Evolutionary conservation across 2,329 filamentous ascomycete species (phyloP).

Genomic region (Ceratocystis ficicola): DNA sequence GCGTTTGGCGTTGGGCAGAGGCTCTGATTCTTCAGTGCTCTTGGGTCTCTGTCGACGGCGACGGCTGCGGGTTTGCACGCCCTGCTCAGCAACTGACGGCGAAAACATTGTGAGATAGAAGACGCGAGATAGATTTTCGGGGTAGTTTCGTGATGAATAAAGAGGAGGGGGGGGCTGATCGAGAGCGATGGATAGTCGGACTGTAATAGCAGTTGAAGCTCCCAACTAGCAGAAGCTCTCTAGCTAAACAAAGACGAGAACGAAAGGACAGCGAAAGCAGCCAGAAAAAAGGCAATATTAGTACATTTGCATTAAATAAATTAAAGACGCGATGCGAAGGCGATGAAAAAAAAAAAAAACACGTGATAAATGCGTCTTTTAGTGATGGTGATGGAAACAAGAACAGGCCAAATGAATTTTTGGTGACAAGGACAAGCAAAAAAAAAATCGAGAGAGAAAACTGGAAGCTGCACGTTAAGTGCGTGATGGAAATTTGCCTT

Average conservation of each 20-base stretch:
- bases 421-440: constrained; percentile 1
- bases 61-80: constrained; percentile 36
- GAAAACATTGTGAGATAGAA: constrained; percentile 42
- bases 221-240: constrained; percentile 12
- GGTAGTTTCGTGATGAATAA: not conserved
- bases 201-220: not conserved
- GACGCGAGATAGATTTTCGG: not conserved
- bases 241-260: constrained; percentile 11
- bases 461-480: constrained; percentile 20
- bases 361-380: constrained; percentile 9
- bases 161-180: not conserved
- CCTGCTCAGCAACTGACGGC: constrained; percentile 37
- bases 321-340: constrained; percentile 2
- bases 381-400: constrained; percentile 12
- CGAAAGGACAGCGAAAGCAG: constrained; percentile 10
- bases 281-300: constrained; percentile 10
- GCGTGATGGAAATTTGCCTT: constrained; percentile 19
- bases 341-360: not conserved
- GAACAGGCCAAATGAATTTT: not conserved
- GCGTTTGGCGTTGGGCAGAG: constrained; percentile 53
- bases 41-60: constrained; percentile 49
- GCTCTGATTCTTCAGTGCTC: constrained; percentile 42
- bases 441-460: constrained; percentile 15
- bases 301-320: constrained; percentile 14
- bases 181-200: not conserved